These are phyloP conservation scores for Saccharomycopsis sp. DNA, from an alignment of 805 yeast species.

Conservation along the genomic window DNA sequence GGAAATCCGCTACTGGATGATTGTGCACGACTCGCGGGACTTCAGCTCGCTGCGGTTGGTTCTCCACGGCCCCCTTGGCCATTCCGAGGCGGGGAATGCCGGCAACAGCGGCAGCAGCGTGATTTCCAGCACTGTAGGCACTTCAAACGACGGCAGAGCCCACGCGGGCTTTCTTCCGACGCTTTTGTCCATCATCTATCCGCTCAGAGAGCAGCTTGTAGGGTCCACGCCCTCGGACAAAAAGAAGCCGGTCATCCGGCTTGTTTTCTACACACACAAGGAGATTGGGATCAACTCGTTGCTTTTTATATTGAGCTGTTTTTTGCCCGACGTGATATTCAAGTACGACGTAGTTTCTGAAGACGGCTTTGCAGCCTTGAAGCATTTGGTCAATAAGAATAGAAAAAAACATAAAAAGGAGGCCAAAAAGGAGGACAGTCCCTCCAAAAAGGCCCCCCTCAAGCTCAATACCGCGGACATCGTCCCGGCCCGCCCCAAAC, in stretches of 20 bases:
- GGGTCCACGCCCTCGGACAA: constrained; percentile 13
- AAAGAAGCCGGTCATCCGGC: constrained; percentile 10
- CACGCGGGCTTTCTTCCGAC: constrained; percentile 11
- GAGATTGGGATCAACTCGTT: constrained; percentile 13
- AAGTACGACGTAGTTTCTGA: constrained; percentile 12
- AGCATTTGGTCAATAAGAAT: neutral
- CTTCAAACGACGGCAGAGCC: neutral
- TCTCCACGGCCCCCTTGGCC: neutral
- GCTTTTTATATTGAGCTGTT: constrained; percentile 13
- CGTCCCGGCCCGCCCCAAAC: too few relatives aligned
- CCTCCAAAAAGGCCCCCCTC: constrained; percentile 1
- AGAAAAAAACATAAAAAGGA: neutral
- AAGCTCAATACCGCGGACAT: neutral
- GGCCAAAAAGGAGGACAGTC: neutral
- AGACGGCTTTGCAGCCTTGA: constrained; percentile 1
- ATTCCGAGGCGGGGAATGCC: neutral
- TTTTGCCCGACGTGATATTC: constrained; percentile 19
- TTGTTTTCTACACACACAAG: constrained; percentile 13
- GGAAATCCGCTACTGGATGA: constrained; percentile 20
- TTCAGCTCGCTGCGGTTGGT: constrained; percentile 1
- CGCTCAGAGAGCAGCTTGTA: constrained; percentile 11
- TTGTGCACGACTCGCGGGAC: constrained; percentile 14
- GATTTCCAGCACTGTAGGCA: neutral
- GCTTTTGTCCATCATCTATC: constrained; percentile 10
- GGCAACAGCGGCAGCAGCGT: neutral